phyloP scores from a whole-genome alignment of 169 alveolate genomes.

The Eimeria sp. region DNA sequence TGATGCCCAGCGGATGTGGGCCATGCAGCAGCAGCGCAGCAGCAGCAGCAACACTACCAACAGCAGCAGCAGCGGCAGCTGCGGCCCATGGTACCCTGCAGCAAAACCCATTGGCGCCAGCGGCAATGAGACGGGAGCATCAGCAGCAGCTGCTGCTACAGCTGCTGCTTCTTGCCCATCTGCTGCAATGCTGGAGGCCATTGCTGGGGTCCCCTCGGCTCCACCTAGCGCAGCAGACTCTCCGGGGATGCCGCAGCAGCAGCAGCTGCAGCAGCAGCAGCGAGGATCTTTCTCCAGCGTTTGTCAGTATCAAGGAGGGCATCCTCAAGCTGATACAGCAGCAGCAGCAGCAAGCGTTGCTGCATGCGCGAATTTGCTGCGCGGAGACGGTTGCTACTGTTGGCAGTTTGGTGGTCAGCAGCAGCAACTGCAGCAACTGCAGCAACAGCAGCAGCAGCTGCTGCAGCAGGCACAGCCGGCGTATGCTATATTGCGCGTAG shows the following conservation, averaged over 20 bases:
- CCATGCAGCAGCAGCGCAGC: slow-evolving; percentile 24
- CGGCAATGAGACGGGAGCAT: slow-evolving; percentile 20
- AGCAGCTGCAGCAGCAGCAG: slow-evolving; percentile 21
- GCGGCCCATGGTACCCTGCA: slow-evolving; percentile 10
- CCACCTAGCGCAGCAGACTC: slow-evolving; percentile 18
- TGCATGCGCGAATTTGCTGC: neutral
- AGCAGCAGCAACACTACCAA: slow-evolving; percentile 18
- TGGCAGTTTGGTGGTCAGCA: neutral
- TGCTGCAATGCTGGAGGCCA: neutral
- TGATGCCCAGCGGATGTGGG: slow-evolving; percentile 10
- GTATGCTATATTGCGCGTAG: slow-evolving; percentile 51
- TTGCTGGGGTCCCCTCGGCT: neutral
- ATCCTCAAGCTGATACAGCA: slow-evolving; percentile 4
- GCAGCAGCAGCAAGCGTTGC: slow-evolving; percentile 33
- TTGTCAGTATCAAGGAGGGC: neutral
- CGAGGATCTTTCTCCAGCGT: neutral
- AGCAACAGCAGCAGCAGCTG: slow-evolving; percentile 51
- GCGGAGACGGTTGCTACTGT: slow-evolving; percentile 41
- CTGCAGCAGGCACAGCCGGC: slow-evolving; percentile 1
- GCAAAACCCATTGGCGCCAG: neutral
- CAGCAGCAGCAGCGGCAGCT: slow-evolving; percentile 56
- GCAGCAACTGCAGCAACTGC: slow-evolving; percentile 47
- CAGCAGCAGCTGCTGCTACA: slow-evolving; percentile 22
- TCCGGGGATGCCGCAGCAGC: slow-evolving; percentile 35
- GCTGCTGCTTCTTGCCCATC: slow-evolving; percentile 1